Evolutionary conservation across 139 green algal species (phyloP), one percentile per base, ranked within the genome.

Genomic region (Mesotaenium endlicherianum): DNA sequence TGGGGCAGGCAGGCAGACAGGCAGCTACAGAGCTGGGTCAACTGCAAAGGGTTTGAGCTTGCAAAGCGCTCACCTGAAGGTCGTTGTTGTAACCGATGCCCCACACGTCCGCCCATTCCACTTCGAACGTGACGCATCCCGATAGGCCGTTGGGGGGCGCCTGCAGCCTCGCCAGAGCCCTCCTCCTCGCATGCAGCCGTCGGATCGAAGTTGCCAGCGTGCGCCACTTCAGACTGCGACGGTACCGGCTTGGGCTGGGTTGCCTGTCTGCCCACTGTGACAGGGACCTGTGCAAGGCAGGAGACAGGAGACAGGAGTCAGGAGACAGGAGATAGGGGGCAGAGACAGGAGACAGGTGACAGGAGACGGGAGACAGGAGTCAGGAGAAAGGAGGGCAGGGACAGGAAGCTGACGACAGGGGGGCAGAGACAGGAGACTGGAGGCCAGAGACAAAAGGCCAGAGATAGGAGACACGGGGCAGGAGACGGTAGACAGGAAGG

Each of bases 41-140:
- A n/a, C n/a, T n/a, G n/a, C n/a, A n/a, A n/a, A n/a, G n/a, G n/a
- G n/a, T n/a, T n/a, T n/a, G n/a, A n/a, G n/a, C n/a, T n/a, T n/a
- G n/a, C n/a, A n/a, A n/a, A n/a, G n/a, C n/a, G n/a, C n/a, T n/a
- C 1, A 72, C 60, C 60, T 72, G 60, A 31, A 72, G 60, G 14
- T 44, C 31, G 31, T 72, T 72, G 30, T 42, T 16, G 60, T 72
- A 72, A 30, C 60, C 30, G 36, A 72, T 34, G 0, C 60, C 60
- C 1, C 31, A 16, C 4, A 72, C 60, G 2, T 72, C 60, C 31
- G 31, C 42, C 60, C 60, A 72, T 16, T 34, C 26, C 31, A 72
- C 60, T 20, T 72, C 60, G 14, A 72, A 38, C 30, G 60, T 72
- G 36, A 72, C 60, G 1, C 60, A 72, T 20, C 60, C 60, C 0